Conservation (phyloP, 1,284 basidiomycete genomes). For the Fomitopsis betulina region DNA sequence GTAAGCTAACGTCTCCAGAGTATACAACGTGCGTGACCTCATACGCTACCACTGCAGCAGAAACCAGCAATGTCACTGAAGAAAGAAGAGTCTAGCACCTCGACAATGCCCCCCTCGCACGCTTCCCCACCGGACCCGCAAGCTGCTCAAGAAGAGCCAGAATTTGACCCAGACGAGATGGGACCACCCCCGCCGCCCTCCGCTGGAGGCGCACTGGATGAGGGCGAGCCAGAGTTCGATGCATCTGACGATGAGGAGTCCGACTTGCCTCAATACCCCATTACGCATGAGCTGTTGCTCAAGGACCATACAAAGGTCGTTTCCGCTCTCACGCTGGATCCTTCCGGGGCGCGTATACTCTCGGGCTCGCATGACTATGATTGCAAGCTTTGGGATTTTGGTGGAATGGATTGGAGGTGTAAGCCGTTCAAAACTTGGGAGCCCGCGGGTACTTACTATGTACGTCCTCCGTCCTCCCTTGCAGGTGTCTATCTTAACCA, state of each 20-base stretch:
- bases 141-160: conserved; percentile 17
- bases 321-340: conserved; percentile 87
- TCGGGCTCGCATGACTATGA: conserved; percentile 97
- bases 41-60: neutral
- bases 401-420: conserved; percentile 88
- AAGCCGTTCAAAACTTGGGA: conserved; percentile 97
- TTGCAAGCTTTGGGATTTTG: conserved; percentile 98
- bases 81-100: conserved; percentile 4
- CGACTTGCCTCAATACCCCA: conserved; percentile 60
- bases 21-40: neutral
- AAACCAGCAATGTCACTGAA: conserved; percentile 2
- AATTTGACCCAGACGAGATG: conserved; percentile 34
- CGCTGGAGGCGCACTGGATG: conserved; percentile 3
- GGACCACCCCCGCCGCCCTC: conserved; percentile 22
- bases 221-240: conserved; percentile 63
- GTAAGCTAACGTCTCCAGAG: conserved; percentile 16
- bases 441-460: conserved; percentile 89
- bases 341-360: conserved; percentile 87
- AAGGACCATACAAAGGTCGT: conserved; percentile 96
- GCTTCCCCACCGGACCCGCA: neutral
- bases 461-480: conserved; percentile 35
- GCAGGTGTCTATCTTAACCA: neutral
- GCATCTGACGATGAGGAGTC: conserved; percentile 43
- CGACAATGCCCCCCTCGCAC: neutral
- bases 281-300: conserved; percentile 83